Evolutionary conservation across 2,329 filamentous ascomycete genomes (phyloP).

Genomic region (Trematosphaeria pertusa): DNA sequence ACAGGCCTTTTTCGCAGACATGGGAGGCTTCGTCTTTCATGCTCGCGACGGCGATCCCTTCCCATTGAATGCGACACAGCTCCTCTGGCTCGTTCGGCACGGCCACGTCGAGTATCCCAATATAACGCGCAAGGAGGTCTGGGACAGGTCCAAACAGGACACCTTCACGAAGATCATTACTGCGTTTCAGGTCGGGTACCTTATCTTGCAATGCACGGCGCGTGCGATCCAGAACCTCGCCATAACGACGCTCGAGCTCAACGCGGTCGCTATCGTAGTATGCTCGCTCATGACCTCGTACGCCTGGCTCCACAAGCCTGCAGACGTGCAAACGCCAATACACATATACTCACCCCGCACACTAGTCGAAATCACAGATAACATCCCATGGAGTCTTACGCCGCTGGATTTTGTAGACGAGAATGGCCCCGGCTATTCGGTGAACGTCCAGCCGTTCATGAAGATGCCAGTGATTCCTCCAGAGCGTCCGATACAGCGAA

Average conservation of each 20-base stretch:
- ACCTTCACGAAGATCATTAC: constrained; percentile 16
- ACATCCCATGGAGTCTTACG: constrained; percentile 7
- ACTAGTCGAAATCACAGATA: constrained; percentile 9
- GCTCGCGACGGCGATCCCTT: constrained; percentile 17
- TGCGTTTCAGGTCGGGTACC: constrained; percentile 14
- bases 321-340: constrained; percentile 42
- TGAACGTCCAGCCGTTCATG: constrained; percentile 27
- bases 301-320: constrained; percentile 49
- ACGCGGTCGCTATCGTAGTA: constrained; percentile 47
- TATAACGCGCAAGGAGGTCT: constrained; percentile 24
- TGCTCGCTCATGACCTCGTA: constrained; percentile 44
- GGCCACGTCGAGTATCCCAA: constrained; percentile 28
- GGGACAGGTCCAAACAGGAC: constrained; percentile 20
- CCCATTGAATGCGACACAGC: constrained; percentile 21
- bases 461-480: constrained; percentile 21
- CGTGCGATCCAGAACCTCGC: constrained; percentile 34
- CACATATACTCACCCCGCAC: constrained; percentile 4
- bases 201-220: constrained; percentile 16
- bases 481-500: constrained; percentile 23
- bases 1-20: constrained; percentile 32
- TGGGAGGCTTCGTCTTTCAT: constrained; percentile 29
- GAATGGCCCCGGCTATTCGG: constrained; percentile 20
- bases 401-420: constrained; percentile 21
- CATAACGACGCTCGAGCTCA: constrained; percentile 46
- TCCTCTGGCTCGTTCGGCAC: constrained; percentile 17